Evolutionary conservation across 148 eudicot genomes (phyloP).

Genomic region (Rhododendron ferrugineum): DNA sequence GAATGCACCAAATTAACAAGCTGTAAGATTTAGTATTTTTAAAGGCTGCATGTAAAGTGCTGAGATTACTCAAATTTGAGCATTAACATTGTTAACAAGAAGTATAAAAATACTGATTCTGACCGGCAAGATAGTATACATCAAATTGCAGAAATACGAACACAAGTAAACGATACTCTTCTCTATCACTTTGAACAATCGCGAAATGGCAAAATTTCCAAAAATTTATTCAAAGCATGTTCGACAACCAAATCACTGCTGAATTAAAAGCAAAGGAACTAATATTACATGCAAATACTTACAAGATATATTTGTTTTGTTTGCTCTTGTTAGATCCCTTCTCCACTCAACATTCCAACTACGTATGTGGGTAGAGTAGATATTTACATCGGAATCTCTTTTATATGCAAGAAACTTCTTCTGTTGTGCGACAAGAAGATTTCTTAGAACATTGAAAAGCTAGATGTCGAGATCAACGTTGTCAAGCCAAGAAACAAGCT

Average conservation of each 20-base stretch:
- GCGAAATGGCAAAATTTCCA: neutral
- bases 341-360: neutral
- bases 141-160: neutral
- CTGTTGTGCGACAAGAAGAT: neutral
- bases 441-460: neutral
- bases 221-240: neutral
- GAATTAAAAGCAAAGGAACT: neutral
- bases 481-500: constrained; percentile 45
- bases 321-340: neutral
- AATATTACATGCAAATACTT: neutral
- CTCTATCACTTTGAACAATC: neutral
- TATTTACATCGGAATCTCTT: constrained; percentile 5
- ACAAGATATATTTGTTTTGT: neutral
- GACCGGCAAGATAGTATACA: neutral
- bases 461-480: constrained; percentile 7
- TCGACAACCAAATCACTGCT: neutral
- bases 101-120: neutral
- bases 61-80: neutral
- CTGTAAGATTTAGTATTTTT: neutral
- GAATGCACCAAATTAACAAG: neutral
- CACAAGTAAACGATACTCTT: neutral
- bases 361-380: neutral
- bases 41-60: neutral
- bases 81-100: neutral
- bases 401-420: neutral